Percentiles rank a stretch among this genome's conserved stretches.
These are phyloP conservation scores for Blechomonas ayalai DNA, from an alignment of 208 protist species.

Conservation along the genomic window DNA sequence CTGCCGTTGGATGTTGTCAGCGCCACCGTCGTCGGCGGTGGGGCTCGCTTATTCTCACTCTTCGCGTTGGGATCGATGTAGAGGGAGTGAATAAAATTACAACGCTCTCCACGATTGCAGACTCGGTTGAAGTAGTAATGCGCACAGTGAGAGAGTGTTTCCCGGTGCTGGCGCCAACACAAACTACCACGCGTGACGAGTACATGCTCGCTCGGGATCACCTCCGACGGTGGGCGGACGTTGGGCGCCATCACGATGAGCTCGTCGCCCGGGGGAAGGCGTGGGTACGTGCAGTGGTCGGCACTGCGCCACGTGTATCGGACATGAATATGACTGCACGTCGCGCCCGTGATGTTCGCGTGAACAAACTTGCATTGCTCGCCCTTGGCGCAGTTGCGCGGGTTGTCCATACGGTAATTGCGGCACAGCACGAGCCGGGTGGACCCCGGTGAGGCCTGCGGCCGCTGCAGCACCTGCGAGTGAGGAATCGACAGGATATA, in stretches of 20 bases:
- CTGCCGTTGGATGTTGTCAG: constrained; percentile 3
- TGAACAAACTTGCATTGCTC: constrained; percentile 76
- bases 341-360: constrained; percentile 26
- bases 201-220: constrained; percentile 39
- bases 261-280: constrained; percentile 34
- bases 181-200: constrained; percentile 50
- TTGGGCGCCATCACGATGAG: constrained; percentile 61
- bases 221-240: constrained; percentile 33
- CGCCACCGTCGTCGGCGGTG: constrained; percentile 25
- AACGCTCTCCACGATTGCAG: constrained; percentile 69
- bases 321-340: constrained; percentile 57
- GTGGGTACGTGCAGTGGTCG: constrained; percentile 44
- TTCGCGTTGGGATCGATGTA: constrained; percentile 64
- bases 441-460: constrained; percentile 28
- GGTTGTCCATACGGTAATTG: constrained; percentile 31
- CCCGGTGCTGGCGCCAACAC: constrained; percentile 21
- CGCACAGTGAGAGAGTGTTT: constrained; percentile 66
- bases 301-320: constrained; percentile 67
- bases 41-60: constrained; percentile 50
- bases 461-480: constrained; percentile 27
- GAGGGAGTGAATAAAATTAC: constrained; percentile 73
- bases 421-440: constrained; percentile 72
- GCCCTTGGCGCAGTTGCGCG: constrained; percentile 35
- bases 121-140: constrained; percentile 86
- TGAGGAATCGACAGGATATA: constrained; percentile 32